These are phyloP conservation scores for Garcia nutans DNA, from an alignment of 345 rosid genomes.

Conservation along the genomic window DNA sequence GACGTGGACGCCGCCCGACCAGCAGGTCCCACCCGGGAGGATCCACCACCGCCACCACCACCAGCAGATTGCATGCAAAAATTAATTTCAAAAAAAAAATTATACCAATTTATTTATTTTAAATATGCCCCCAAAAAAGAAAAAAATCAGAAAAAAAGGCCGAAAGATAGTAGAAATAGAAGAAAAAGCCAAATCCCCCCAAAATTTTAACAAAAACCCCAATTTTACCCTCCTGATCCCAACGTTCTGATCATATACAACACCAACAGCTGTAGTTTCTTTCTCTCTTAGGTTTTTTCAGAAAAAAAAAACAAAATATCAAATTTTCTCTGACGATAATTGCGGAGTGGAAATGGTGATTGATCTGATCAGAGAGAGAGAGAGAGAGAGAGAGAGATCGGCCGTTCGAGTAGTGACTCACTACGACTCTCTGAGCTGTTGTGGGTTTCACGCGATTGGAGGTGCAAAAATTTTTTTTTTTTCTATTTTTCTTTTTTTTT, in stretches of 20 bases:
- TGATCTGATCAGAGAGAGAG: conserved; percentile 40
- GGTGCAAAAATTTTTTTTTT: neutral
- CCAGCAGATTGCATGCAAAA: conserved; percentile 90
- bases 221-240: conserved; percentile 55
- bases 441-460: conserved; percentile 41
- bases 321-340: conserved; percentile 35
- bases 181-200: conserved; percentile 46
- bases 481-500: neutral
- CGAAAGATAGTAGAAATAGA: conserved; percentile 19
- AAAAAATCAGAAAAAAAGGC: neutral
- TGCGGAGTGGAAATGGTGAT: conserved; percentile 38
- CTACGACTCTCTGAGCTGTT: conserved; percentile 17
- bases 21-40: conserved; percentile 65
- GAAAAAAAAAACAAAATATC: neutral
- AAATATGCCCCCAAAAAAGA: neutral
- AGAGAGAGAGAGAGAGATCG: conserved; percentile 40
- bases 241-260: conserved; percentile 40
- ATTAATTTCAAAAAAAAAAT: conserved; percentile 20
- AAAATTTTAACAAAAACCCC: conserved; percentile 34
- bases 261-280: conserved; percentile 4
- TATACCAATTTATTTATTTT: neutral
- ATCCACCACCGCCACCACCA: conserved; percentile 71
- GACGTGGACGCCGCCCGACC: conserved; percentile 88
- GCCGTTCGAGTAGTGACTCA: conserved; percentile 37
- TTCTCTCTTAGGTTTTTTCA: conserved; percentile 24